These are phyloP conservation scores for Mychonastes homosphaera DNA, from an alignment of 139 green algal species.

Conservation along the genomic window DNA sequence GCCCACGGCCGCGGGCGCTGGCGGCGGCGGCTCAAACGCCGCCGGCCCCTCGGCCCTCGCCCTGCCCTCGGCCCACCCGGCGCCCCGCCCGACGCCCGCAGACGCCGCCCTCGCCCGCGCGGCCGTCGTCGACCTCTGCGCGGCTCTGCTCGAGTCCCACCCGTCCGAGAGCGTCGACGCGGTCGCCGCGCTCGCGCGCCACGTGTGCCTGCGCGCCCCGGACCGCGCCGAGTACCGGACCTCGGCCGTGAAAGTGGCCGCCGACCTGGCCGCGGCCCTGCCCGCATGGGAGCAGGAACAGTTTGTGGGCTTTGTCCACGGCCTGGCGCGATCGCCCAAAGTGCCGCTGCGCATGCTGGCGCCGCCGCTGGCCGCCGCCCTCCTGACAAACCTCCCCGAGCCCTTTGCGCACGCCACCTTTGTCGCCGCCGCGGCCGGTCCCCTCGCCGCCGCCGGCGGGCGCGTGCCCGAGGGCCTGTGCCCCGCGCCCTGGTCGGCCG, in stretches of 20 bases:
- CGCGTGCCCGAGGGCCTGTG: slow-evolving; percentile 11
- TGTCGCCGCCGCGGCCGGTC: neutral
- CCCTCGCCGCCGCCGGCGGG: neutral
- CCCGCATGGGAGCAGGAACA: slow-evolving; percentile 17
- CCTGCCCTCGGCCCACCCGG: too few relatives aligned
- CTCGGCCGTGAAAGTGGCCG: slow-evolving; percentile 22
- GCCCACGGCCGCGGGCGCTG: neutral
- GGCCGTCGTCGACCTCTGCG: neutral
- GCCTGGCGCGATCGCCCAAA: too few relatives aligned
- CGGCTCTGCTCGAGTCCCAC: slow-evolving; percentile 9
- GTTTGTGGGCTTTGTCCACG: slow-evolving; percentile 26
- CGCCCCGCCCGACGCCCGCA: too few relatives aligned
- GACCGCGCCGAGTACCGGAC: slow-evolving; percentile 50
- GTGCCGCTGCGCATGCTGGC: slow-evolving; percentile 33
- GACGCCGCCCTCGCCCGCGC: neutral
- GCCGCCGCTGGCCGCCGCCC: slow-evolving; percentile 38
- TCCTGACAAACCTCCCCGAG: slow-evolving; percentile 35
- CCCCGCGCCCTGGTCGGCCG: slow-evolving; percentile 35
- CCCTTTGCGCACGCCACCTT: slow-evolving; percentile 30
- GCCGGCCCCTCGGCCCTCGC: too few relatives aligned
- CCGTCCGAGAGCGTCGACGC: slow-evolving; percentile 23
- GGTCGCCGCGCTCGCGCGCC: slow-evolving; percentile 36
- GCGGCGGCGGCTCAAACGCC: too few relatives aligned
- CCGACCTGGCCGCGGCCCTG: slow-evolving; percentile 26
- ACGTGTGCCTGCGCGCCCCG: slow-evolving; percentile 38